A percentile compares a stretch with the other conserved stretches of the same genome.
phyloP scores from a whole-genome alignment of 495 filamentous ascomycete genomes.

The Daldinia decipiens region DNA sequence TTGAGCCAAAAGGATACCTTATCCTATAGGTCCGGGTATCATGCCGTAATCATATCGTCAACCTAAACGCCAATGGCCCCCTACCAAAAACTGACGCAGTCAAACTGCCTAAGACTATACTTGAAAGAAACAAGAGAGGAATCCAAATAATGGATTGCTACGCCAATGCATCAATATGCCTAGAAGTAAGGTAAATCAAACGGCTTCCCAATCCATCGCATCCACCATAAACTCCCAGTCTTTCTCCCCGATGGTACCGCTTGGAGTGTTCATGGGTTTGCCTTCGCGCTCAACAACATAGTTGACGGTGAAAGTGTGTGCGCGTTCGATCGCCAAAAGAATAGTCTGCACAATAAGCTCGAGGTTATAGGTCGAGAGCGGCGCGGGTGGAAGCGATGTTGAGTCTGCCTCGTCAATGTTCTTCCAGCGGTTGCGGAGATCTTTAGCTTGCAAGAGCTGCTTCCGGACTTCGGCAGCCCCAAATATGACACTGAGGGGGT shows the following conservation, averaged over 20 bases:
- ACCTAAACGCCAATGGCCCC: constrained; percentile 15
- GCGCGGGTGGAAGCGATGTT: constrained; percentile 46
- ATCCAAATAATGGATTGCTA: background rate
- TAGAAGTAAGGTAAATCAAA: constrained; percentile 45
- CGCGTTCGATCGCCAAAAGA: constrained; percentile 53
- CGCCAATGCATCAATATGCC: background rate
- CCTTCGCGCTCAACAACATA: constrained; percentile 51
- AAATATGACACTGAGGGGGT: constrained; percentile 63
- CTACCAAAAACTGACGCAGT: no score
- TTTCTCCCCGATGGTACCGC: constrained; percentile 46
- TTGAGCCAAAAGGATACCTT: background rate
- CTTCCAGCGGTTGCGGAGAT: constrained; percentile 75
- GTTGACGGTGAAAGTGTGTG: constrained; percentile 45
- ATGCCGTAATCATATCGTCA: background rate
- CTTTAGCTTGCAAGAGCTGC: constrained; percentile 68
- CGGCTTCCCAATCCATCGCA: constrained; percentile 73
- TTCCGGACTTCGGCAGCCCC: constrained; percentile 58
- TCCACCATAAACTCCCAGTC: constrained; percentile 71
- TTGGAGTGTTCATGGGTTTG: constrained; percentile 11
- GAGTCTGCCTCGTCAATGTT: constrained; percentile 58
- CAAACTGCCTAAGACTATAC: background rate
- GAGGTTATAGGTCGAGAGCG: constrained; percentile 65
- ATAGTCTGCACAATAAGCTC: constrained; percentile 62
- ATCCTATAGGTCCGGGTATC: constrained; percentile 30
- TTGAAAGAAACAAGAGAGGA: background rate